Evolutionary conservation across 2,329 filamentous ascomycete species (phyloP).

Genomic region (Verruconis gallopava): DNA sequence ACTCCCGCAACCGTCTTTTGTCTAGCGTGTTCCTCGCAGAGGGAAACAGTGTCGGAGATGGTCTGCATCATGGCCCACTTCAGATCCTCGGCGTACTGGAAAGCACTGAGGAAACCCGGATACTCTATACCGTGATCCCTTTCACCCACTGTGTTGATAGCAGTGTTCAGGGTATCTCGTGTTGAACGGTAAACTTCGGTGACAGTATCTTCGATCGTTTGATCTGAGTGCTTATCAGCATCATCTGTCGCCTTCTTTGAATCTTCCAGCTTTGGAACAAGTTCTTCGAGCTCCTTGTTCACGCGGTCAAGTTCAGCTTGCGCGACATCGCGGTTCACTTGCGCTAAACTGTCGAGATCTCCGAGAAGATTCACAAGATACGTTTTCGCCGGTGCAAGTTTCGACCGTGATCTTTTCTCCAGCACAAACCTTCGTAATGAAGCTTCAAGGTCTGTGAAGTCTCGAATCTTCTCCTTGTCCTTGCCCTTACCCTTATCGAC

Average conservation of each 20-base stretch:
- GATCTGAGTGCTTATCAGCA: slow-evolving; percentile 69
- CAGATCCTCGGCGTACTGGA: slow-evolving; percentile 85
- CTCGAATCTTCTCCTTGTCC: slow-evolving; percentile 63
- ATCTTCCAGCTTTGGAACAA: slow-evolving; percentile 76
- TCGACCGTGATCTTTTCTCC: slow-evolving; percentile 88
- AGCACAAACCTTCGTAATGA: slow-evolving; percentile 86
- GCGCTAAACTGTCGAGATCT: slow-evolving; percentile 71
- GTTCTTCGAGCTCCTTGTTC: slow-evolving; percentile 60
- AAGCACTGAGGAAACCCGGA: slow-evolving; percentile 70
- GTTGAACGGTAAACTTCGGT: slow-evolving; percentile 78
- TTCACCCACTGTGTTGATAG: slow-evolving; percentile 66
- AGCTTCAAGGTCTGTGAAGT: slow-evolving; percentile 82
- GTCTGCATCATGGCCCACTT: slow-evolving; percentile 85
- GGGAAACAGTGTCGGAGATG: slow-evolving; percentile 63
- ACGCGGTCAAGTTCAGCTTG: slow-evolving; percentile 76
- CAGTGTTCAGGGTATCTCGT: slow-evolving; percentile 57
- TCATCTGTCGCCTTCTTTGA: slow-evolving; percentile 68
- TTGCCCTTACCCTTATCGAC: slow-evolving; percentile 68
- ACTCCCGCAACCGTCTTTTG: slow-evolving; percentile 66
- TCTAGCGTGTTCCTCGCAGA: slow-evolving; percentile 79
- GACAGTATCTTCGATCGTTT: slow-evolving; percentile 72
- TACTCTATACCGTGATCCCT: slow-evolving; percentile 73
- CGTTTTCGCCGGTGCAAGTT: slow-evolving; percentile 87
- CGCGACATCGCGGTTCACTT: slow-evolving; percentile 77
- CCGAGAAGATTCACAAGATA: slow-evolving; percentile 89